Conservation (phyloP, 2,329 filamentous ascomycete species). For the Stemphylium vesicarium region DNA sequence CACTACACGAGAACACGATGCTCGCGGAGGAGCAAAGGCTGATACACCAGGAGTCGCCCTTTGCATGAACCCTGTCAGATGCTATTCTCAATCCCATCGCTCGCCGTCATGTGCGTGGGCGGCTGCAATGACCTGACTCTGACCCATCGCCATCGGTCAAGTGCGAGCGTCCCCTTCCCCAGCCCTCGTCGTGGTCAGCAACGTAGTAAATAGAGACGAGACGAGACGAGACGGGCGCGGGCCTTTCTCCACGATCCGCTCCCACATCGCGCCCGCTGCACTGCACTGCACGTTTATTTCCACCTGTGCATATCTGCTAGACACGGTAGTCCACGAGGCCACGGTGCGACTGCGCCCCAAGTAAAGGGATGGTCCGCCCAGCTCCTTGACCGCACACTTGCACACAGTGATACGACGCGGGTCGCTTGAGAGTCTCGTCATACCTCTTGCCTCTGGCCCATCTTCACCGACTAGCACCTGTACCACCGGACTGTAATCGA, state of each 20-base stretch:
- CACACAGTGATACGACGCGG: constrained; percentile 34
- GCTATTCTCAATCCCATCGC: constrained; percentile 17
- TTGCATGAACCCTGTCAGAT: constrained; percentile 11
- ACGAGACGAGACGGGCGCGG: constrained; percentile 29
- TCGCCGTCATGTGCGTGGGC: constrained; percentile 21
- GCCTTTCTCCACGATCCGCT: constrained; percentile 46
- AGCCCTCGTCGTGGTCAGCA: constrained; percentile 40
- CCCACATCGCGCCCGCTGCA: constrained; percentile 50
- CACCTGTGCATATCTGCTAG: constrained; percentile 45
- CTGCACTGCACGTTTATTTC: constrained; percentile 52
- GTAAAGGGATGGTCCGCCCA: constrained; percentile 8
- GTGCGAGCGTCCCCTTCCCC: constrained; percentile 3
- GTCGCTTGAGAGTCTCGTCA: constrained; percentile 36
- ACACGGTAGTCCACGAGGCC: constrained; percentile 43
- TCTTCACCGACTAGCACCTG: constrained; percentile 19
- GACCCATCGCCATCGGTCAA: constrained; percentile 14
- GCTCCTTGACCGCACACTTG: constrained; percentile 13
- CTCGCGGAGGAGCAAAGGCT: constrained; percentile 29
- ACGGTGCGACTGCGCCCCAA: constrained; percentile 36
- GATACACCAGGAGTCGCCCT: constrained; percentile 23
- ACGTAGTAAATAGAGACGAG: constrained; percentile 34
- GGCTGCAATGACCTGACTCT: constrained; percentile 6
- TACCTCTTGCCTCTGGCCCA: constrained; percentile 24
- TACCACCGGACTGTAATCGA: constrained; percentile 23
- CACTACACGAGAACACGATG: constrained; percentile 32